Conservation (phyloP, 306 rosid genomes). For the Cicer cuneatum region DNA sequence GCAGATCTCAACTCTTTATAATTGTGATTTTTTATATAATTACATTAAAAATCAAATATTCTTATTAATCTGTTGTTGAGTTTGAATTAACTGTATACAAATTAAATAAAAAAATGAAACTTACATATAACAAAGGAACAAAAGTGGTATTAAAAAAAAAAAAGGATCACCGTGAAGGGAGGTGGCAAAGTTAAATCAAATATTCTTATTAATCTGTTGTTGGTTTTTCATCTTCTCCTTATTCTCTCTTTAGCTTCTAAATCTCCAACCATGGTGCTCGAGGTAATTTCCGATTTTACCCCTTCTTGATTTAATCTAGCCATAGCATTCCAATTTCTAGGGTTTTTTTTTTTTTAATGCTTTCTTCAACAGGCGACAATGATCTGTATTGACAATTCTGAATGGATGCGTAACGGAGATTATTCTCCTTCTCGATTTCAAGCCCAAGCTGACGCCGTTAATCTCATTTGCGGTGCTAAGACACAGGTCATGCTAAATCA, state of each 20-base stretch:
- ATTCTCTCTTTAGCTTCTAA: constrained; percentile 4
- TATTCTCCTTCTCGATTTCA: constrained; percentile 86
- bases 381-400: constrained; percentile 96
- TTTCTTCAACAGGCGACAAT: constrained; percentile 72
- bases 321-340: constrained; percentile 45
- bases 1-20: too few relatives aligned
- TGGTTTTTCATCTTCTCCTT: too few relatives aligned
- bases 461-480: constrained; percentile 95
- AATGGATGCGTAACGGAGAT: constrained; percentile 99
- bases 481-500: constrained; percentile 67
- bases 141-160: too few relatives aligned
- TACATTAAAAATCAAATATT: too few relatives aligned
- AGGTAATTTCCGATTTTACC: constrained; percentile 53
- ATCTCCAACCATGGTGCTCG: constrained; percentile 83
- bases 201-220: too few relatives aligned
- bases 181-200: too few relatives aligned
- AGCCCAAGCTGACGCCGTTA: constrained; percentile 95
- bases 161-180: too few relatives aligned
- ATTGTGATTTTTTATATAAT: too few relatives aligned
- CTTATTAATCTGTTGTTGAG: fast-evolving
- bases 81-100: too few relatives aligned
- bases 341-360: constrained; percentile 48
- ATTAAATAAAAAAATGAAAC: too few relatives aligned
- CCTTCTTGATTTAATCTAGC: neutral
- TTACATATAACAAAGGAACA: too few relatives aligned